Evolutionary conservation across 1,284 basidiomycete species (phyloP), one percentile per base, ranked within the genome.

Genomic region (Microbotryum lychnidis-dioicae): DNA sequence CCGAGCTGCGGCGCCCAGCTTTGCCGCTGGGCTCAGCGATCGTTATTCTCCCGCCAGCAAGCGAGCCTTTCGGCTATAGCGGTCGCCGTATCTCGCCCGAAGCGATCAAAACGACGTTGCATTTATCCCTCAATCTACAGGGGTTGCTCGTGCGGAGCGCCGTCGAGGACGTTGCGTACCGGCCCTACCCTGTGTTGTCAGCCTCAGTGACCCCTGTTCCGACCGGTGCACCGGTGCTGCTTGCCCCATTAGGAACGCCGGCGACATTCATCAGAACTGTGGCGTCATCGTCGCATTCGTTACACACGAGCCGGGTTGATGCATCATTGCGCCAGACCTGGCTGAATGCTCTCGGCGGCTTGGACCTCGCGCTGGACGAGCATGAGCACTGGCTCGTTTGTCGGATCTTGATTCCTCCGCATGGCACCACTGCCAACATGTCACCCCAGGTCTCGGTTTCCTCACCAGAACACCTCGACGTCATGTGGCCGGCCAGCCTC

Each of bases 401-500:
- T 47, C 56, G 57, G 6, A 53, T 69, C 4, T 42, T 54, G 57
- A 1, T 16, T 57, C 10, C 58, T 54, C 3, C 9, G 47, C 21
- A 27, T 21, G 9, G 14, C 54, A n/a, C 4, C 31, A 1, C 44
- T 51, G 8, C 18, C 57, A 10, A 53, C 50, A 18, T 20, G 25
- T 7, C 33, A 46, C 29, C 16, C 16, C 31, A 21, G 27, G 3
- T 44, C 31, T 9, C 31, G 16, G 10, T 3, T 23, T 18, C 23
- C 52, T 5, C 47, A 48, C 20, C 42, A 0, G 49, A 55, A 42
- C 25, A 16, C 3, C 6, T 55, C 6, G 67, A 64, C 4, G 45
- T 63, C 31, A 53, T 65, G n/a, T 69, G 65, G 65, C 67, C 67
- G 0, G 48, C 57, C 2, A 49, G 48, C 18, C 59, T 69, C 8